Percentiles rank a stretch among this genome's conserved stretches.
Conservation (phyloP, 208 protist genomes). For the Crithidia bombi region DNA sequence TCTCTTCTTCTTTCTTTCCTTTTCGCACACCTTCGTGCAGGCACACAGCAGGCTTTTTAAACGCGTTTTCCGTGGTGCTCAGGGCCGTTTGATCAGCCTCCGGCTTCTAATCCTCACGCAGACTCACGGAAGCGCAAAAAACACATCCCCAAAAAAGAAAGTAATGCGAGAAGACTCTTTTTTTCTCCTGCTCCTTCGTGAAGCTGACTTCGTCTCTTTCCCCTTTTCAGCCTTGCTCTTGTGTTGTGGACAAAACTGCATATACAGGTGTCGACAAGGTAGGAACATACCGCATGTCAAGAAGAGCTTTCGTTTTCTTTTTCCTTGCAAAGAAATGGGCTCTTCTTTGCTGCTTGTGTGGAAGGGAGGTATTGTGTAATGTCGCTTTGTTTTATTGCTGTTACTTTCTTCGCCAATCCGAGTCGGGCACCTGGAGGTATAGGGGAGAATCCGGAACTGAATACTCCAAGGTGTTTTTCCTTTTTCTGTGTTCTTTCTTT, state of each 20-base stretch:
- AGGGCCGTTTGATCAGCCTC: no score
- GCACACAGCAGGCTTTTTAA: no score
- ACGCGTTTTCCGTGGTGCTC: no score
- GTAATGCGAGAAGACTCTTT: neutral
- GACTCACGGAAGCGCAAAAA: no score
- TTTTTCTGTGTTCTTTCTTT: no score
- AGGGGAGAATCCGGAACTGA: neutral
- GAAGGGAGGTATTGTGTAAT: neutral
- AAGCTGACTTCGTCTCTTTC: neutral
- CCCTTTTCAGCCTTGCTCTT: no score
- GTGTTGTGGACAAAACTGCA: no score
- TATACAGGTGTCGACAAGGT: no score
- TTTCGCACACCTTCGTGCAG: no score
- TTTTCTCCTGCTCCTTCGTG: neutral
- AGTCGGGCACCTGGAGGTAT: neutral
- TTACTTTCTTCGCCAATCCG: neutral
- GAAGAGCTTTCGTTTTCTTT: neutral
- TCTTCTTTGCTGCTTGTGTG: neutral
- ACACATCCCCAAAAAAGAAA: no score
- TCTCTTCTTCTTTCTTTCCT: constrained; percentile 2
- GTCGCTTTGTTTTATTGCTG: neutral
- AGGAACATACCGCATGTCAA: no score
- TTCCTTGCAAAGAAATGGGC: neutral
- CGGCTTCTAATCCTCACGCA: no score
- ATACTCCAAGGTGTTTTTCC: neutral